Evolutionary conservation across 139 green algal genomes (phyloP), one percentile per base, ranked within the genome.

Genomic region (Chlamydomonas schloesseri): DNA sequence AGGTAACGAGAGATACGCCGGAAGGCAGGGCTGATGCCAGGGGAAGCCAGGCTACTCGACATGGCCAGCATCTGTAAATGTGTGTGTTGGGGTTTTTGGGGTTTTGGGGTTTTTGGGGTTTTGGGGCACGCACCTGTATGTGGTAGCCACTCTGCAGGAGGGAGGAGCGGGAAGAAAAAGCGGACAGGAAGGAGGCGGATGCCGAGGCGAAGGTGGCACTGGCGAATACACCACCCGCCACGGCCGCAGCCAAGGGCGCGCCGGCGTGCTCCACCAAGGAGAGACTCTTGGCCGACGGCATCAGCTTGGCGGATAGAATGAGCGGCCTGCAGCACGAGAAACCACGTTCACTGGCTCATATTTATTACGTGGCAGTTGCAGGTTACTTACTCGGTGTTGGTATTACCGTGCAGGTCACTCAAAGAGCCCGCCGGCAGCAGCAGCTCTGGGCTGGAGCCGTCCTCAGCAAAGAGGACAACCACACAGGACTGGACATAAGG

Each of bases 111-210:
- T n/a, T n/a, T n/a, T n/a, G n/a, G n/a, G n/a, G n/a, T n/a, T n/a
- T n/a, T n/a, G n/a, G n/a, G n/a, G 42, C 42, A 50, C 42, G 33
- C 46, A 79, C 72, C 72, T 79, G 72, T 29, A 79, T 65, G 34
- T 82, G 74, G 55, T 55, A 82, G 21, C n/a, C 74, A 33, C n/a
- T 71, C 33, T 82, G 74, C n/a, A 82, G 50, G 55, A 82, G 64
- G n/a, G 72, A 62, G 23, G 46, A 42, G 14, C 26, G 47, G 2
- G 26, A 29, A 15, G 72, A 31, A 4, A 79, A 21, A 18, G 47
- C 34, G 2, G 47, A 29, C 29, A 79, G 46, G 46, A 79, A 65
- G 46, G 72, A 37, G 29, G 46, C 72, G 5, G 72, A 36, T 28
- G 46, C 50, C 46, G 46, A 47, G 46, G 31, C 14, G 28, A 65